Evolutionary conservation across 1,284 basidiomycete genomes (phyloP).

Genomic region (Pholiota adiposa): DNA sequence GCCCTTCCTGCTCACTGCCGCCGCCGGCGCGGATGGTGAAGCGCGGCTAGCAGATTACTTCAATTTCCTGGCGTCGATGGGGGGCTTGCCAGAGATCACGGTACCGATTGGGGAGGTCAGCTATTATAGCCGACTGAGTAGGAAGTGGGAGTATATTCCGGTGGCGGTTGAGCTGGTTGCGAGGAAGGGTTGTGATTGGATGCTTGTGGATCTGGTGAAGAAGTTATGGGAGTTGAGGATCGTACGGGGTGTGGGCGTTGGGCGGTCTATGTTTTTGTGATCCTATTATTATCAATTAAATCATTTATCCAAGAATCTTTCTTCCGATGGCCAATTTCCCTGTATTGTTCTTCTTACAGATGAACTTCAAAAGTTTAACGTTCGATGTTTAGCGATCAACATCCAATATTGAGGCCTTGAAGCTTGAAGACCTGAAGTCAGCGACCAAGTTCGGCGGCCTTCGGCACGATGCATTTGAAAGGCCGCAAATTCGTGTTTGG

Average conservation of each 20-base stretch:
- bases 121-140: constrained; percentile 36
- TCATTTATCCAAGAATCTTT: no score
- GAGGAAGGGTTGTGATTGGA: constrained; percentile 35
- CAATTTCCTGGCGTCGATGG: constrained; percentile 39
- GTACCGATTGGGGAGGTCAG: constrained; percentile 38
- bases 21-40: constrained; percentile 7
- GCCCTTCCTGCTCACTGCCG: constrained; percentile 29
- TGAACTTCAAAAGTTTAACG: no score
- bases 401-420: no score
- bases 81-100: constrained; percentile 37
- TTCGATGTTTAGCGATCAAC: no score
- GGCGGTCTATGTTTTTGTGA: constrained; percentile 19
- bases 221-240: constrained; percentile 29
- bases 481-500: no score
- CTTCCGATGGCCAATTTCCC: no score
- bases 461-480: no score
- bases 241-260: constrained; percentile 27
- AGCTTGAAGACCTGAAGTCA: no score
- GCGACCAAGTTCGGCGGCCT: no score
- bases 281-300: no score
- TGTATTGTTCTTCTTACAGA: no score
- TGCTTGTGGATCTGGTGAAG: constrained; percentile 36
- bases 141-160: constrained; percentile 36
- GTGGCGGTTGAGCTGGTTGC: constrained; percentile 38
- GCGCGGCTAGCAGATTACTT: constrained; percentile 32